phyloP scores from a whole-genome alignment of 805 yeast species.

The Candida insectalens region DNA sequence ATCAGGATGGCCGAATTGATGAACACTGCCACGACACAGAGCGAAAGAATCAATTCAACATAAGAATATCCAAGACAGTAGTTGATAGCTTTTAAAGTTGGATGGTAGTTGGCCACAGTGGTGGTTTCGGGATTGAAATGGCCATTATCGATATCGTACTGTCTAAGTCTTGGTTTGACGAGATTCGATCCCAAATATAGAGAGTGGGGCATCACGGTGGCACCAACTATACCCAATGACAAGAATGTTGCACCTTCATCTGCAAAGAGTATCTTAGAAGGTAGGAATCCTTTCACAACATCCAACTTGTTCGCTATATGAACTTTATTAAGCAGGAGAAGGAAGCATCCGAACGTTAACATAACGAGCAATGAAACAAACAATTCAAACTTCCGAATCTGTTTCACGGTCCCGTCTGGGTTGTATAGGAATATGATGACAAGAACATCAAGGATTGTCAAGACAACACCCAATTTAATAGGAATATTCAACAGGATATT shows the following conservation, averaged over 20 bases:
- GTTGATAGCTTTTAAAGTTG: conserved; percentile 62
- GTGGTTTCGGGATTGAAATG: conserved; percentile 5
- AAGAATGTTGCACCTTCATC: conserved; percentile 63
- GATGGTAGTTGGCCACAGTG: conserved; percentile 41
- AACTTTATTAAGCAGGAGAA: conserved; percentile 55
- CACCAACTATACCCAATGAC: conserved; percentile 80
- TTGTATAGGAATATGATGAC: conserved; percentile 70
- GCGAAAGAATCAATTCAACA: conserved; percentile 57
- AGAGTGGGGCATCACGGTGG: conserved; percentile 93
- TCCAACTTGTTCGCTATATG: conserved; percentile 41
- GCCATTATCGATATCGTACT: conserved; percentile 45
- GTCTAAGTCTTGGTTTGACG: conserved; percentile 76
- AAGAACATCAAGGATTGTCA: conserved; percentile 77
- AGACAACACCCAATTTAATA: conserved; percentile 58
- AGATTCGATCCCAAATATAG: conserved; percentile 77
- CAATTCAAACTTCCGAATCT: conserved; percentile 68
- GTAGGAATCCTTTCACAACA: conserved; percentile 61
- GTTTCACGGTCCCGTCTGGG: conserved; percentile 66
- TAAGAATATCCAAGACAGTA: conserved; percentile 68
- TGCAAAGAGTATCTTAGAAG: conserved; percentile 41
- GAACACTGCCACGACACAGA: conserved; percentile 74
- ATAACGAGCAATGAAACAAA: conserved; percentile 64
- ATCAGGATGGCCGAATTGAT: conserved; percentile 79
- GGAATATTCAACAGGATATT: conserved; percentile 72
- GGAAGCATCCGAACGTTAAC: conserved; percentile 69